Evolutionary conservation across 2,329 filamentous ascomycete genomes (phyloP), one percentile per base, ranked within the genome.

Genomic region (Onygena corvina): DNA sequence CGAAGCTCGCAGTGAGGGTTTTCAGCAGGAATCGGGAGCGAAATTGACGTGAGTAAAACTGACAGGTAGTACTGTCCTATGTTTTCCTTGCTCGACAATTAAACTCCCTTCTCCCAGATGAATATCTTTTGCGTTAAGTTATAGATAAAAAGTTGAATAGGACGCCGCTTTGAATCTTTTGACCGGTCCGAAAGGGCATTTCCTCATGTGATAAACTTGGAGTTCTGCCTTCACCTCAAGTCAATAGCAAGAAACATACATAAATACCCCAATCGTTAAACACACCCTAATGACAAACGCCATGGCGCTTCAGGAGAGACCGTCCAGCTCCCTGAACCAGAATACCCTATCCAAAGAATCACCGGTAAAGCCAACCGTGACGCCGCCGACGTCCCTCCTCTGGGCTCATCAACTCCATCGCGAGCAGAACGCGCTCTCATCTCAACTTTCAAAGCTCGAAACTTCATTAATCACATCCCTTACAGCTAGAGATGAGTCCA

Each of bases 371-470:
- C 30, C 48, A n/a, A 47, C 33, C 31, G 40, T 48, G 14, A n/a
- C 49, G 21, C 57, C 12, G 21, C 55, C 50, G 2, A 33, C 36
- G 11, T 56, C 61, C 5, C 57, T 67, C 18, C 63, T 68, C 46
- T 67, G 65, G 66, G 64, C 62, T 4, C 60, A 67, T 53, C 60
- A 68, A 47, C 57, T 67, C n/a, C 63, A 61, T 14, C 64, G 64
- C 16, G 63, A 66, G 50, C 62, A 67, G 51, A 57, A 60, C 36
- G 57, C 59, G 23, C 58, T 67, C 6, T 53, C 60, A 14, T 51
- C 59, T 9, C 57, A 59, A 21, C 51, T 67, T 40, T 53, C 59
- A 5, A 52, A 44, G 30, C 48, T 61, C 2, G 57, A 59, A 25
- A 12, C 20, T 20, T 53, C 42, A 46, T 50, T 54, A 3, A 29